Evolutionary conservation across 139 green algal genomes (phyloP).

Genomic region (Chlamydomonas sphaeroides): DNA sequence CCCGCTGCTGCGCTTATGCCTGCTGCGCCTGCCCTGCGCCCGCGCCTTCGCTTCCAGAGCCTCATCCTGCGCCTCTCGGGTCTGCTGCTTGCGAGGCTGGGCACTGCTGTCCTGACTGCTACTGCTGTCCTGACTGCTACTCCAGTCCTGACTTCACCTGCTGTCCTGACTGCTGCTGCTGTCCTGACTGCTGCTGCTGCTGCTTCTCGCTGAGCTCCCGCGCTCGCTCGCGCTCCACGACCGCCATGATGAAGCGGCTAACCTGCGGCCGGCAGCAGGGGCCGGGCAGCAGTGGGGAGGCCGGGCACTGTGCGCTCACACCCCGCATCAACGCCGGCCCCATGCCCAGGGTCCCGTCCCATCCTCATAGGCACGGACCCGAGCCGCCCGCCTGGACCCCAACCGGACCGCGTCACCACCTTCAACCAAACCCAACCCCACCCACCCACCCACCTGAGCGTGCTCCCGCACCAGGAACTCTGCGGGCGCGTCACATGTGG

Average conservation of each 20-base stretch:
- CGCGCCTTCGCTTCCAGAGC: no score
- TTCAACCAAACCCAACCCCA: background rate
- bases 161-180: background rate
- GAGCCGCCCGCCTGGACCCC: background rate
- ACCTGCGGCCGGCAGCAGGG: background rate
- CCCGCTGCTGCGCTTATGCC: no score
- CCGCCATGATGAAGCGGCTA: slow-evolving; percentile 38
- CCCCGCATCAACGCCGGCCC: background rate
- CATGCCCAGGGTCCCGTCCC: background rate
- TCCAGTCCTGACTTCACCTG: background rate
- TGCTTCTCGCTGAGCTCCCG: background rate
- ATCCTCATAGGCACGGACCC: background rate
- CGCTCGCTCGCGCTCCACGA: slow-evolving; percentile 33
- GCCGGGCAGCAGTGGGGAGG: no score
- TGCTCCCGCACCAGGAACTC: slow-evolving; percentile 34
- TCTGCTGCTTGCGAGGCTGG: no score
- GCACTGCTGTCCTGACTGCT: background rate
- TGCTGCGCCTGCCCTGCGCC: no score
- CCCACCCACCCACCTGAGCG: slow-evolving; percentile 3
- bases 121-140: background rate
- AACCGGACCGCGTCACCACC: background rate
- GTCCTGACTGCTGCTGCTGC: slow-evolving; percentile 27
- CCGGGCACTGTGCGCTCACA: background rate
- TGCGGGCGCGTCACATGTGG: no score
- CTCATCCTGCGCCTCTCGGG: no score